A percentile compares a stretch with the other conserved stretches of the same genome.
Evolutionary conservation across 2,329 filamentous ascomycete genomes (phyloP).

Genomic region (Coniochaeta prunicola): DNA sequence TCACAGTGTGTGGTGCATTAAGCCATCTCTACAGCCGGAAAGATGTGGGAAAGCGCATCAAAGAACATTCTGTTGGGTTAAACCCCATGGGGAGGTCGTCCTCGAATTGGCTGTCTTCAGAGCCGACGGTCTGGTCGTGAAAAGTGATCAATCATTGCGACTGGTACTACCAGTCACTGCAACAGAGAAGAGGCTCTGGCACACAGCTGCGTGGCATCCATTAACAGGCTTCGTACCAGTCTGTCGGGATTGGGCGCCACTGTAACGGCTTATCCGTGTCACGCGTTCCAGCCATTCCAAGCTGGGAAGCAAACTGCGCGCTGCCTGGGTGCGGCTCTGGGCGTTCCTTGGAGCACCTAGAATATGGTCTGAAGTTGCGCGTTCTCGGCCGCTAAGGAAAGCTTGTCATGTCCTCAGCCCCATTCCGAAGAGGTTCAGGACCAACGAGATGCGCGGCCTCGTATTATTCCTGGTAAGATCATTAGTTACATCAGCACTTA

Average conservation of each 20-base stretch:
- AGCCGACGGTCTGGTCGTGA: too few species aligned
- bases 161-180: not conserved
- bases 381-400: not conserved
- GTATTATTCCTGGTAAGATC: not conserved
- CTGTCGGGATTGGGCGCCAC: not conserved
- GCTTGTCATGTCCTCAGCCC: not conserved
- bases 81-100: too few species aligned
- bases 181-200: not conserved
- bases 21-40: too few species aligned
- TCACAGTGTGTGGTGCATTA: too few species aligned
- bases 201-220: not conserved
- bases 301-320: not conserved
- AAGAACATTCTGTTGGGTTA: too few species aligned
- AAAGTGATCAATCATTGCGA: too few species aligned
- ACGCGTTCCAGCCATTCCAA: not conserved
- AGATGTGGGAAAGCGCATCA: too few species aligned
- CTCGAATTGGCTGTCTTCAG: too few species aligned
- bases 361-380: not conserved
- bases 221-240: not conserved
- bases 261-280: not conserved
- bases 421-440: too few species aligned
- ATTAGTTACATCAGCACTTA: not conserved
- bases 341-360: not conserved
- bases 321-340: not conserved
- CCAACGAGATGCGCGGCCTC: too few species aligned